Conservation (phyloP, 1,139 yeast species). For the Blastobotrys niveus region DNA sequence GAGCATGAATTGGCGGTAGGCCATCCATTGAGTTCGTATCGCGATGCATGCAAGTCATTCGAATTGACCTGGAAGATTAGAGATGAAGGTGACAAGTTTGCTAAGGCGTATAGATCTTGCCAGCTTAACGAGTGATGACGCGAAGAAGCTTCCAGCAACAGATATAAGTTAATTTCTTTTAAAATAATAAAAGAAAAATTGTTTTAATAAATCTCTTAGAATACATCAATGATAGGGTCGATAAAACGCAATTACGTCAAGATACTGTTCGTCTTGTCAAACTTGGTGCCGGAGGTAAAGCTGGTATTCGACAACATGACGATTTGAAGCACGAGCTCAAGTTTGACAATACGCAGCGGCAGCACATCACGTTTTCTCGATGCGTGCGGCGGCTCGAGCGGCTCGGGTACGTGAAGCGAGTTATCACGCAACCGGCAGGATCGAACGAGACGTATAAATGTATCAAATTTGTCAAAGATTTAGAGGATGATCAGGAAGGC, state of each 20-base stretch:
- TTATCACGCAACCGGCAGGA: constrained; percentile 50
- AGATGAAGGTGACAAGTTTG: background rate
- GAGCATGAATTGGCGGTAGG: too few relatives aligned
- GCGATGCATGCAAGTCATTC: too few relatives aligned
- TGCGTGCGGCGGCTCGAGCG: constrained; percentile 48
- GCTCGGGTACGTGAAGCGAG: constrained; percentile 51
- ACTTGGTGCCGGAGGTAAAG: constrained; percentile 35
- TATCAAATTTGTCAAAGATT: constrained; percentile 53
- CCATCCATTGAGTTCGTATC: too few relatives aligned
- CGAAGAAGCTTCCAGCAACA: too few relatives aligned
- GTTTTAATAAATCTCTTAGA: constrained; percentile 38
- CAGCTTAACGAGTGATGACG: too few relatives aligned
- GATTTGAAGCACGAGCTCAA: constrained; percentile 63
- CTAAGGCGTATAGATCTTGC: constrained; percentile 9
- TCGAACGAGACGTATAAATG: constrained; percentile 49
- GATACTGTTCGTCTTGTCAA: constrained; percentile 37
- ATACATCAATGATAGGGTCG: too few relatives aligned
- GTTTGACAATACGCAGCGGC: constrained; percentile 42
- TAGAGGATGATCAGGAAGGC: constrained; percentile 30
- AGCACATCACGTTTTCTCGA: constrained; percentile 48
- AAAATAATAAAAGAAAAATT: too few relatives aligned
- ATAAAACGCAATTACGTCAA: constrained; percentile 36
- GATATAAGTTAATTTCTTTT: too few relatives aligned
- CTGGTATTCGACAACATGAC: constrained; percentile 57
- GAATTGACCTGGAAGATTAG: too few relatives aligned